These are phyloP conservation scores for Cladophialophora yegresii DNA, from an alignment of 2,329 filamentous ascomycete species.

Conservation along the genomic window DNA sequence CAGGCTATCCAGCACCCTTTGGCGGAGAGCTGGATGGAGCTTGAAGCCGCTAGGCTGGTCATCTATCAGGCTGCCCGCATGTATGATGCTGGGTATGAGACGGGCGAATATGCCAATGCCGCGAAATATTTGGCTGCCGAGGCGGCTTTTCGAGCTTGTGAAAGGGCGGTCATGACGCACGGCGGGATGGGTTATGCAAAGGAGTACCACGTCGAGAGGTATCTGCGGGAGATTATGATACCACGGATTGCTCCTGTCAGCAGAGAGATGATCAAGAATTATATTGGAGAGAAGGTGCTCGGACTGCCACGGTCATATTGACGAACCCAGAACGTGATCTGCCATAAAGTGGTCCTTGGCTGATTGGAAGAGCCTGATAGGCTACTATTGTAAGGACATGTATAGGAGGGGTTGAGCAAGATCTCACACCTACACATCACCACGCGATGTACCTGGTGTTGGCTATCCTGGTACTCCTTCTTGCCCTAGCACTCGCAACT, in stretches of 20 bases:
- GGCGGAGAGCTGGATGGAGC: slow-evolving; percentile 61
- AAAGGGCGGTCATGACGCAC: slow-evolving; percentile 59
- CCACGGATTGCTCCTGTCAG: slow-evolving; percentile 63
- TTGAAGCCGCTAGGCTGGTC: slow-evolving; percentile 62
- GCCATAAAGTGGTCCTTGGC: neutral
- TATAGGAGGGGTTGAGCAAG: neutral
- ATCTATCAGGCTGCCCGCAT: slow-evolving; percentile 63
- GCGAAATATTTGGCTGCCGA: slow-evolving; percentile 63
- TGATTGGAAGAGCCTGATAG: neutral
- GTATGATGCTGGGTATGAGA: slow-evolving; percentile 57
- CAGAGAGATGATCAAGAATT: slow-evolving; percentile 53
- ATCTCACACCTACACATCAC: neutral
- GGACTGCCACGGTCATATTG: slow-evolving; percentile 49
- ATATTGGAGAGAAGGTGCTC: slow-evolving; percentile 49
- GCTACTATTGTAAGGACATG: neutral
- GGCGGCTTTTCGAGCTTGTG: slow-evolving; percentile 62
- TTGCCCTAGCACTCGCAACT: neutral
- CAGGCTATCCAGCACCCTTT: slow-evolving; percentile 63
- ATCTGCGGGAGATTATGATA: slow-evolving; percentile 60
- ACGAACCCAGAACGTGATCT: slow-evolving; percentile 3
- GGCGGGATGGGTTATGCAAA: slow-evolving; percentile 66
- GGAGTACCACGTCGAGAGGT: slow-evolving; percentile 64
- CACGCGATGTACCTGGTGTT: neutral
- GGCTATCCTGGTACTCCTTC: neutral
- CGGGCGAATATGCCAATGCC: slow-evolving; percentile 58